Conservation (phyloP, 441 rosid species). For the Adansonia gregorii region DNA sequence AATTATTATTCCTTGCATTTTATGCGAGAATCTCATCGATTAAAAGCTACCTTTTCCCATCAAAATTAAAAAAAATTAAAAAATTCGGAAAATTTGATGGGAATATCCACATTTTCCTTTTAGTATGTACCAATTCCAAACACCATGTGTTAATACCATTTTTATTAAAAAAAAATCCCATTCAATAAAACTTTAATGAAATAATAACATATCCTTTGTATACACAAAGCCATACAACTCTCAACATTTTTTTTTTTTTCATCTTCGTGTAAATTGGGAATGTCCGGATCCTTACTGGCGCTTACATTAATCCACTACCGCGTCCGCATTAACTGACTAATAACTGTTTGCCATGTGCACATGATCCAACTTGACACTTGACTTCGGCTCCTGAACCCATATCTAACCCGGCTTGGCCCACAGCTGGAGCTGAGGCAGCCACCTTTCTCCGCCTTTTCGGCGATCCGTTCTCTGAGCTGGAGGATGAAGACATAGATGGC, state of each 20-base stretch:
- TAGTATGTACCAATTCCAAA: not conserved
- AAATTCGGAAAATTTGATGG: not conserved
- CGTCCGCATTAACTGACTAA: conserved; percentile 36
- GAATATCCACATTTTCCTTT: not conserved
- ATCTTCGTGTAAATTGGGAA: not conserved
- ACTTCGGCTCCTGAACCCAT: conserved; percentile 26
- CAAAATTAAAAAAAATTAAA: not conserved
- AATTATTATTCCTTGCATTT: too few relatives aligned
- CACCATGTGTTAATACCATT: not conserved
- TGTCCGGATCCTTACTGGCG: not conserved
- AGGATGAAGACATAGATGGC: conserved; percentile 39
- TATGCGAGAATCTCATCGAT: too few relatives aligned
- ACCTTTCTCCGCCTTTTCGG: conserved; percentile 61
- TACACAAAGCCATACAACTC: conserved; percentile 30
- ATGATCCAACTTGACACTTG: conserved; percentile 33
- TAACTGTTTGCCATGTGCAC: conserved; percentile 44
- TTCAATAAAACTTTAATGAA: conserved; percentile 10
- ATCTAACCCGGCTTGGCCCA: conserved; percentile 37
- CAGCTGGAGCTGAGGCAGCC: conserved; percentile 28
- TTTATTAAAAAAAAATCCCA: not conserved
- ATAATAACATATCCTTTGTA: conserved; percentile 9
- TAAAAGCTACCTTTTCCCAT: too few relatives aligned
- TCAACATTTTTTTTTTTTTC: not conserved
- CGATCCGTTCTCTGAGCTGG: conserved; percentile 42
- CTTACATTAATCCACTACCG: not conserved